These are phyloP conservation scores for Handroanthus guayacan DNA, from an alignment of 257 asterid genomes.

Conservation along the genomic window DNA sequence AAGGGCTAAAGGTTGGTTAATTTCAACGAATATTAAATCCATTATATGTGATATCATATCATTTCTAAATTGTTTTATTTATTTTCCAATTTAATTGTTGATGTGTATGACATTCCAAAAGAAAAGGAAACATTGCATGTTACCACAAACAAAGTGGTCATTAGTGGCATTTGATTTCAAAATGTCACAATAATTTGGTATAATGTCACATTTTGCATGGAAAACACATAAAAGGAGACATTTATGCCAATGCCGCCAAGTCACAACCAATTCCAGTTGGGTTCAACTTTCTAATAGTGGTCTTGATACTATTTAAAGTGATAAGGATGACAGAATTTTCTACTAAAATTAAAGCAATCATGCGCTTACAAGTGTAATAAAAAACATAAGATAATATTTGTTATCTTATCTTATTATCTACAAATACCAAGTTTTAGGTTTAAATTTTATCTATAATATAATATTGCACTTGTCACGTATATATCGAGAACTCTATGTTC, in stretches of 20 bases:
- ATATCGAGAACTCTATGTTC: too few species aligned
- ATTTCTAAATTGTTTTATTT: too few species aligned
- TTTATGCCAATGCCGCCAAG: not conserved
- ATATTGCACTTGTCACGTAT: too few species aligned
- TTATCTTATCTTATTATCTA: too few species aligned
- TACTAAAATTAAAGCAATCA: too few species aligned
- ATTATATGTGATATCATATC: not conserved
- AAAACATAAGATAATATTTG: too few species aligned
- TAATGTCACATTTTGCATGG: not conserved
- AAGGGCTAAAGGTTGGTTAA: not conserved
- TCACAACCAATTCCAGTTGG: not conserved
- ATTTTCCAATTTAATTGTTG: not conserved
- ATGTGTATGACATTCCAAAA: not conserved
- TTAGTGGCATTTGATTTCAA: not conserved
- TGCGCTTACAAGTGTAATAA: too few species aligned
- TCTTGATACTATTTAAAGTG: not conserved
- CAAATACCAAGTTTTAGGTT: too few species aligned
- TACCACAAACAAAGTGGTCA: not conserved
- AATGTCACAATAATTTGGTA: not conserved
- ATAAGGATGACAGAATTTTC: not conserved
- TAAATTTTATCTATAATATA: too few species aligned
- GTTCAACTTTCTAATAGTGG: not conserved
- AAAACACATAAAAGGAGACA: too few species aligned
- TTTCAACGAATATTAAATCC: not conserved
- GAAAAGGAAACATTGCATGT: not conserved